Conservation (phyloP, 257 asterid genomes). For the Solanum sitiens region DNA sequence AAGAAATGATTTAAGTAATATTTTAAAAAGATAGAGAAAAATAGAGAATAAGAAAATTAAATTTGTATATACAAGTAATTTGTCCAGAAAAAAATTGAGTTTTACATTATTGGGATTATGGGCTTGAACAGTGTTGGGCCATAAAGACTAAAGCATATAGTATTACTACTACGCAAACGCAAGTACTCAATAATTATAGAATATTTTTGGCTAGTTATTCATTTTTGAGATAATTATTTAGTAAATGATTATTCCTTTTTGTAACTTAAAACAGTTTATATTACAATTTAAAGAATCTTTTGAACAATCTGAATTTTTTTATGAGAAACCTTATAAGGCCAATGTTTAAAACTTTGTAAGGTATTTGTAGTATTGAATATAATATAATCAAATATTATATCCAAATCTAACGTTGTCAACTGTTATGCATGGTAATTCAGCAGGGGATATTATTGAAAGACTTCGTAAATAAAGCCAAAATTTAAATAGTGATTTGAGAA, state of each 20-base stretch:
- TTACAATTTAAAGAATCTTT: not conserved
- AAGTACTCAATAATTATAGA: not conserved
- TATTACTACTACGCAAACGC: not conserved
- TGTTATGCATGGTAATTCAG: not conserved
- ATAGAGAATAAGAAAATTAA: no score
- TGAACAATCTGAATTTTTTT: not conserved
- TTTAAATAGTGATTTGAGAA: not conserved
- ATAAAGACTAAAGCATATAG: not conserved
- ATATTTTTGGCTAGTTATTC: not conserved
- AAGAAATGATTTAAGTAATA: no score
- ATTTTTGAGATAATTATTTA: not conserved
- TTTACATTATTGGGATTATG: not conserved
- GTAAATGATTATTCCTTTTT: not conserved
- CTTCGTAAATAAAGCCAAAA: not conserved
- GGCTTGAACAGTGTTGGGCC: not conserved
- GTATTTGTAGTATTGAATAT: not conserved
- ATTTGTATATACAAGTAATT: no score
- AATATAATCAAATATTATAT: not conserved
- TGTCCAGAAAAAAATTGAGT: no score
- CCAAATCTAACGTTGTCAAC: not conserved
- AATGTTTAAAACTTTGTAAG: not conserved
- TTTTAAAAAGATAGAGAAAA: no score
- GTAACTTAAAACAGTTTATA: not conserved
- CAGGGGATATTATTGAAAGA: not conserved
- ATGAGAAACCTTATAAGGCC: not conserved